Conservation (phyloP, 257 asterid genomes). For the Primulina huaijiensis region DNA sequence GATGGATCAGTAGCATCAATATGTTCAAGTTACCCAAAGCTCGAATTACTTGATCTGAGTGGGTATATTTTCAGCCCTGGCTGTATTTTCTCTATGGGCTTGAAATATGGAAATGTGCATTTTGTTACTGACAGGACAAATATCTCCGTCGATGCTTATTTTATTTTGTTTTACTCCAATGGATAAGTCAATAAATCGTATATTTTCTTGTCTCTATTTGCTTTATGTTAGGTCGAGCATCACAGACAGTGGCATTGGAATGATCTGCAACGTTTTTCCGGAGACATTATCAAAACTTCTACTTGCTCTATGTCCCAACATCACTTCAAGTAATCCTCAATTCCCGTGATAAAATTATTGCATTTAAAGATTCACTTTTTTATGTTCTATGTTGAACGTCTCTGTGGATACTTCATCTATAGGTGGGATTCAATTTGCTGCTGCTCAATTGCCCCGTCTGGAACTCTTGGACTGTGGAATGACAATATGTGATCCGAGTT, state of each 20-base stretch:
- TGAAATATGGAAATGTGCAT: constrained; percentile 4
- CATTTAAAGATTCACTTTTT: not conserved
- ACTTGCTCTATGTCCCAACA: constrained; percentile 91
- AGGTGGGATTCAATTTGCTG: constrained; percentile 98
- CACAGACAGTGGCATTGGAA: constrained; percentile 92
- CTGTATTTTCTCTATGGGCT: not conserved
- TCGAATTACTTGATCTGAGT: constrained; percentile 93
- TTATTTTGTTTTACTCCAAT: not conserved
- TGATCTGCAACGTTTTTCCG: constrained; percentile 91
- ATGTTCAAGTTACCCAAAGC: constrained; percentile 67
- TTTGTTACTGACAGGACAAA: not conserved
- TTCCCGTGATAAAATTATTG: constrained; percentile 8
- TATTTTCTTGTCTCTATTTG: constrained; percentile 15
- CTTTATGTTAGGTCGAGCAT: constrained; percentile 70
- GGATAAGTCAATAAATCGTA: not conserved
- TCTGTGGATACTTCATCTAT: constrained; percentile 15
- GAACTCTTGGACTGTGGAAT: constrained; percentile 97
- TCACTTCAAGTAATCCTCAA: constrained; percentile 75
- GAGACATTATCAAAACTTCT: constrained; percentile 79
- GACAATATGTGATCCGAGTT: constrained; percentile 69
- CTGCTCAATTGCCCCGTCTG: constrained; percentile 80
- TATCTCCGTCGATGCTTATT: not conserved
- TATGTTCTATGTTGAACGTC: constrained; percentile 2
- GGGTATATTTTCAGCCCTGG: constrained; percentile 57
- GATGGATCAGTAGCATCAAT: constrained; percentile 99